phyloP scores from a whole-genome alignment of 1,284 basidiomycete genomes.

The Rhodotorula sp. region DNA sequence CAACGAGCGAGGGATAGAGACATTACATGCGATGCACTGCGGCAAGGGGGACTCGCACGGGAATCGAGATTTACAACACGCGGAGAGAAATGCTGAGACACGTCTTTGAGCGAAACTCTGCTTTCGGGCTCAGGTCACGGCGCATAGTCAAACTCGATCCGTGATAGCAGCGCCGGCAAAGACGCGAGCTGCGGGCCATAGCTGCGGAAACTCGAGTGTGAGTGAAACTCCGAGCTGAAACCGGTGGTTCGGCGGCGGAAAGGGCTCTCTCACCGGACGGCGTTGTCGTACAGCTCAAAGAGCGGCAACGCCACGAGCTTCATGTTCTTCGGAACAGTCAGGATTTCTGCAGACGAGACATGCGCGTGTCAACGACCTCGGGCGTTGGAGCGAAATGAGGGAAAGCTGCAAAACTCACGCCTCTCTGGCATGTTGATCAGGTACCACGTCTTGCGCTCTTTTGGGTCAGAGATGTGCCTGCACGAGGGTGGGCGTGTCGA shows the following conservation, averaged over 20 bases:
- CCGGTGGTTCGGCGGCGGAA: neutral
- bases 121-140: neutral
- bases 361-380: neutral
- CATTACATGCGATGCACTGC: neutral
- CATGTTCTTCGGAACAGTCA: slow-evolving; percentile 98
- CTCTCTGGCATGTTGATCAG: slow-evolving; percentile 90
- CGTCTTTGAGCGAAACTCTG: neutral
- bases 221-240: neutral
- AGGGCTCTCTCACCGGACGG: slow-evolving; percentile 62
- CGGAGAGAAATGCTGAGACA: neutral
- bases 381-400: neutral
- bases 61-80: too few species aligned
- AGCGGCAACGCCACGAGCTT: slow-evolving; percentile 79
- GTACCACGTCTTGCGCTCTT: slow-evolving; percentile 96
- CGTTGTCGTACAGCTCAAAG: slow-evolving; percentile 96
- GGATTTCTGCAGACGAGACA: slow-evolving; percentile 63
- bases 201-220: slow-evolving; percentile 46
- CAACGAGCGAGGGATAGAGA: too few species aligned
- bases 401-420: slow-evolving; percentile 59
- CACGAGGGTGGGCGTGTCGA: too few species aligned
- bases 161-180: slow-evolving; percentile 87
- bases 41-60: neutral
- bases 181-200: slow-evolving; percentile 91
- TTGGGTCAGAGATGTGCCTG: slow-evolving; percentile 87
- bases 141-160: slow-evolving; percentile 54